A percentile compares a stretch with the other conserved stretches of the same genome.
Evolutionary conservation across 192 early-diverging fungal genomes (phyloP).

Genomic region (Coemansia reversa): DNA sequence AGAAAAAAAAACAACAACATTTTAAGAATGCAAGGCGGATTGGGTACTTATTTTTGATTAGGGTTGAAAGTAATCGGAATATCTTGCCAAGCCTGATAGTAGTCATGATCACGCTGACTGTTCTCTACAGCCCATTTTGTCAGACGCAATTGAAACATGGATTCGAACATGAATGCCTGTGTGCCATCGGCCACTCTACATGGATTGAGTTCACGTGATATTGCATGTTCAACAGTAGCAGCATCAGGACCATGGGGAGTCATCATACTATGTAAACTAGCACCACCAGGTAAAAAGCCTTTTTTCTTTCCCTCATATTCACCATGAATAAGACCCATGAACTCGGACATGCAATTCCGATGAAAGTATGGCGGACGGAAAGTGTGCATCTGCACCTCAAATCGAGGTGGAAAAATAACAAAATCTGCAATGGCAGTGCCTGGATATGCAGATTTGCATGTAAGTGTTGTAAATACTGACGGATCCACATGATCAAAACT

Average conservation of each 20-base stretch:
- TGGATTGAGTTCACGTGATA: constrained; percentile 69
- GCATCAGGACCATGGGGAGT: constrained; percentile 92
- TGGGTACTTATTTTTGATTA: constrained; percentile 11
- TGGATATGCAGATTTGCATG: constrained; percentile 80
- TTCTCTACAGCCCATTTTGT: constrained; percentile 78
- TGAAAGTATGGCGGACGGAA: constrained; percentile 96
- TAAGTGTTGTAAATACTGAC: constrained; percentile 96
- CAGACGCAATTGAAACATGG: constrained; percentile 73
- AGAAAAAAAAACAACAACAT: no score
- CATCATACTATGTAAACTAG: constrained; percentile 77
- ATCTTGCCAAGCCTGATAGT: constrained; percentile 85
- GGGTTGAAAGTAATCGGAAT: constrained; percentile 55
- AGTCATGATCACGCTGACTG: constrained; percentile 76
- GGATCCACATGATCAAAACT: constrained; percentile 90
- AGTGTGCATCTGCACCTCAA: constrained; percentile 88
- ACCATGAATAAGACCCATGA: constrained; percentile 94
- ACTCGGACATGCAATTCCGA: constrained; percentile 97
- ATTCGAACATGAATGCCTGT: constrained; percentile 96
- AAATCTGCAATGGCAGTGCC: constrained; percentile 91
- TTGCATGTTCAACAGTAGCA: constrained; percentile 70
- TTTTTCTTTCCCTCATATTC: constrained; percentile 91
- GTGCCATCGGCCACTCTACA: constrained; percentile 78
- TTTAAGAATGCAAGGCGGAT: background rate
- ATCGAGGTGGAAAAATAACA: constrained; percentile 95
- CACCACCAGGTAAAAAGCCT: constrained; percentile 92